Evolutionary conservation across 108 stramenopile species (phyloP).

Genomic region (Cylindrotheca fusiformis): DNA sequence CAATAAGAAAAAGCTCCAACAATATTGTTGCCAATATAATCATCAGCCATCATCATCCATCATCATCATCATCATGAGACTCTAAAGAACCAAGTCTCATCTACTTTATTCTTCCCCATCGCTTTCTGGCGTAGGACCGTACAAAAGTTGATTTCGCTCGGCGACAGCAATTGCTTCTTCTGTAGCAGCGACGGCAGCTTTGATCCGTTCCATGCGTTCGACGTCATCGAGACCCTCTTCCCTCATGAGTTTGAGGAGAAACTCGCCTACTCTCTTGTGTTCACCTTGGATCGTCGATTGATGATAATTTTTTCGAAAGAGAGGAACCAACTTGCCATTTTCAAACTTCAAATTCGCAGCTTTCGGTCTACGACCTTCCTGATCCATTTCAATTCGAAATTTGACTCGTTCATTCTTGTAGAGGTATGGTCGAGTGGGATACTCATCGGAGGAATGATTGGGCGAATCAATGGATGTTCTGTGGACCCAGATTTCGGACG

Average conservation of each 20-base stretch:
- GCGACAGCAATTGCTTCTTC: slow-evolving; percentile 11
- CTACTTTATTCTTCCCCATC: too few species aligned
- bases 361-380: background rate
- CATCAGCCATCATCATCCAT: too few species aligned
- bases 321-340: slow-evolving; percentile 19
- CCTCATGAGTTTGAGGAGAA: slow-evolving; percentile 8
- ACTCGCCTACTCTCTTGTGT: slow-evolving; percentile 14
- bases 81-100: too few species aligned
- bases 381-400: slow-evolving; percentile 11
- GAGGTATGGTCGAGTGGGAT: slow-evolving; percentile 20
- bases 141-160: background rate
- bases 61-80: too few species aligned
- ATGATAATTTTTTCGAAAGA: slow-evolving; percentile 27
- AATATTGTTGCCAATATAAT: too few species aligned
- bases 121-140: too few species aligned
- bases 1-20: too few species aligned
- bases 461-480: slow-evolving; percentile 12
- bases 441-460: slow-evolving; percentile 17
- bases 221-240: slow-evolving; percentile 6
- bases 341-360: slow-evolving; percentile 17
- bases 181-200: background rate
- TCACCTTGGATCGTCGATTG: slow-evolving; percentile 5
- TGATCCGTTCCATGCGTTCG: slow-evolving; percentile 11
- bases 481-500: slow-evolving; percentile 18
- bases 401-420: slow-evolving; percentile 21